Base-by-base conservation (phyloP, 768 basidiomycete species). In the Mycena metata region DNA sequence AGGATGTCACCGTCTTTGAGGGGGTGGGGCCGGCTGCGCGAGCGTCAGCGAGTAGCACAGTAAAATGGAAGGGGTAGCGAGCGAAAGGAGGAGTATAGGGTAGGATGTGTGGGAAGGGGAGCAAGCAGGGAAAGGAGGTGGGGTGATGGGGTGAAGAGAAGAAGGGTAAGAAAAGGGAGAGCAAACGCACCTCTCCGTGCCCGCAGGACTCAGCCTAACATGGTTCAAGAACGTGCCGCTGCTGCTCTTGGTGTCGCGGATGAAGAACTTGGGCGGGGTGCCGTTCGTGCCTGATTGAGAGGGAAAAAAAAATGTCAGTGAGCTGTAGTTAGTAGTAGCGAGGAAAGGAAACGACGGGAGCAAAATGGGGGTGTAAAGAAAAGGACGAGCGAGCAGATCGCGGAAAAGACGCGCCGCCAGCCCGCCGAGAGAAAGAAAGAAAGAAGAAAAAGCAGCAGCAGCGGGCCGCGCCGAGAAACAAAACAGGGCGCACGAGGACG, bases 211-310 rank as follows among this genome's bases (percentile, higher is more conserved):
- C n/a, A 99, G 85, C 51, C 96, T 82, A 60, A 96, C 89, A 76
- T 98, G 96, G 78, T 99, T 99, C 69, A 99, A 84, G 77, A 99
- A 99, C 1, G 97, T 99, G 26, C 97, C 97, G 0, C 91, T 92
- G 55, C 90, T 92, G 46, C 90, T 91, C 79, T 95, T 94, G 23
- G 96, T 97, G 77, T 98, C 97, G 60, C 88, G 88, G 74, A 99
- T 92, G 77, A 85, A 95, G 79, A 98, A 98, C 77, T 89, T 86
- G 2, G 50, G 52, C 30, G n/a, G 33, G 7, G 23, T 16, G 35
- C 26, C 33, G 17, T 84, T 87, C 0, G 39, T 39, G 39, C 39
- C 39, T 39, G 9, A n/a, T n/a, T n/a, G 39, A 3, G 11, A 30
- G 30, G 30, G 30, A 11, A 15, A 39, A 39, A 39, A 10, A 39